Percentiles rank a stretch among this genome's conserved stretches.
These are phyloP conservation scores for Candida tunisiensis DNA, from an alignment of 1,139 yeast species.

Conservation along the genomic window DNA sequence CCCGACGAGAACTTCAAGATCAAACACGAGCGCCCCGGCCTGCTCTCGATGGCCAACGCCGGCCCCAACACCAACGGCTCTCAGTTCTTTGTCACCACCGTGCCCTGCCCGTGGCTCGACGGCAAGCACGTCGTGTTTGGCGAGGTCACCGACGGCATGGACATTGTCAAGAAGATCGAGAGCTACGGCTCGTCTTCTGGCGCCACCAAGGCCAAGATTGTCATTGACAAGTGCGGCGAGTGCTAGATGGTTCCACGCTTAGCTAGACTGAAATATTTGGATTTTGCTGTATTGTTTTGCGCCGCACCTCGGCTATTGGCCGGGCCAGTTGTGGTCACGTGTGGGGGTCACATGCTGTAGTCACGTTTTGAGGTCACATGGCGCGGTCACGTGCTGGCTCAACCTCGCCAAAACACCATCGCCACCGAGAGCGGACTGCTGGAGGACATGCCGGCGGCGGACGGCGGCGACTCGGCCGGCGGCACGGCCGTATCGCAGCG, in stretches of 20 bases:
- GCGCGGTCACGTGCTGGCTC: no score
- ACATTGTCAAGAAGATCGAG: constrained; percentile 86
- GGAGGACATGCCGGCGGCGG: no score
- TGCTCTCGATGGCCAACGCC: constrained; percentile 97
- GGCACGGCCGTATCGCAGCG: no score
- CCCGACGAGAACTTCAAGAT: constrained; percentile 86
- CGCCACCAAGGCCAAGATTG: constrained; percentile 59
- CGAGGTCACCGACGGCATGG: constrained; percentile 84
- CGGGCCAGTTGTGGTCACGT: no score
- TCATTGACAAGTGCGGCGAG: constrained; percentile 77
- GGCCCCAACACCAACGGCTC: constrained; percentile 99
- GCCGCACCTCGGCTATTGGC: no score
- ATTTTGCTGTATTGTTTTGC: no score
- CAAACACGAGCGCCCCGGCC: constrained; percentile 85
- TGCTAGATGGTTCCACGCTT: constrained; percentile 32
- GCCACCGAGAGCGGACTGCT: no score
- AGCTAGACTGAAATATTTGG: no score
- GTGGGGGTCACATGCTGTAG: no score
- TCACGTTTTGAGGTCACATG: no score
- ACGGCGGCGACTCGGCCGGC: no score
- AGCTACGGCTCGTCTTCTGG: constrained; percentile 72
- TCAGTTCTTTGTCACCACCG: constrained; percentile 97
- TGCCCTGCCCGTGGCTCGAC: constrained; percentile 90
- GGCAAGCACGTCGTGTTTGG: constrained; percentile 99
- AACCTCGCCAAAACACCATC: no score